Base-by-base conservation (phyloP, 2,329 filamentous ascomycete species). In the Cladorrhinum sp. region DNA sequence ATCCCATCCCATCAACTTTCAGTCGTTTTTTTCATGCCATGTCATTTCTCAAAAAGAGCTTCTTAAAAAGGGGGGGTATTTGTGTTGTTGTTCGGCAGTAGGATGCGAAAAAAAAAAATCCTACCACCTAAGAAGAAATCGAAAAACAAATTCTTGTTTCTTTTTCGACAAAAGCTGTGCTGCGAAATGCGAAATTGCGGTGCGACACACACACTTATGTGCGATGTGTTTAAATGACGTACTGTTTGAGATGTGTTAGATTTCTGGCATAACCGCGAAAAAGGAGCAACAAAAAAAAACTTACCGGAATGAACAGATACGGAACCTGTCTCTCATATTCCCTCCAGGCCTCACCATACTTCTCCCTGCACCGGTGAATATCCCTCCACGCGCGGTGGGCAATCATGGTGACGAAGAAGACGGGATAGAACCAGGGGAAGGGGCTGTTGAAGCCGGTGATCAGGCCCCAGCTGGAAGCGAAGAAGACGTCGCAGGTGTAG, bases 351-450 rank as follows among this genome's bases (percentile, higher is more conserved):
- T 91, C 87, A 21, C 91, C 91, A 74, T 96, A 96, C 80, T 91
- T 92, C 68, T 80, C 80, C 59, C 84, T 82, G 76, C 91, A 96
- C 65, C 87, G 82, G 73, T 89, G 80, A 62, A 93, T 90, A 71
- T 96, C 91, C 62, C 91, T 82, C 66, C 79, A 79, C 3, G 90
- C 88, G 62, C 91, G 88, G 74, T 96, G 91, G 9, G 86, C 80
- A 70, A 95, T 94, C 90, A 94, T 94, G 67, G 77, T 76, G 18
- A 80, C 79, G 73, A 96, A 96, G 79, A 96, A 96, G 36, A 90
- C 74, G 0, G 90, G 89, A 73, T 96, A 94, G 76, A 96, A 95
- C 90, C 91, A 96, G 1, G 91, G 91, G 76, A 94, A 93, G 0
- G 91, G 90, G 71, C 87, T 91, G 49, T 64, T 66, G 76, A 94